Conservation (phyloP, 805 yeast species). For the Lipomyces lipofer region DNA sequence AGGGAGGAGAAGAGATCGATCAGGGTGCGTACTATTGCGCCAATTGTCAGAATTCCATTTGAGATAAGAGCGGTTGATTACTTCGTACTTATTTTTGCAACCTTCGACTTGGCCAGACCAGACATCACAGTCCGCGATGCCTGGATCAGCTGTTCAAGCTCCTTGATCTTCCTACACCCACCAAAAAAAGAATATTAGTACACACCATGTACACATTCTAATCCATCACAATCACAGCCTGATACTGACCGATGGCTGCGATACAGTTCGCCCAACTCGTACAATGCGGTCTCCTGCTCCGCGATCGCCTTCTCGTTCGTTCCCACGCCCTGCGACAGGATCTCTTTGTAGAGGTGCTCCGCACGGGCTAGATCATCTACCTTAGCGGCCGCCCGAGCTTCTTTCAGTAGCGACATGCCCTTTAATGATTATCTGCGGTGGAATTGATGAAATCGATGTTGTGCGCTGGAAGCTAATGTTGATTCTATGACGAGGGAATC, state of each 20-base stretch:
- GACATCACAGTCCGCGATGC: constrained; percentile 71
- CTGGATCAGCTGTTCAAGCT: constrained; percentile 62
- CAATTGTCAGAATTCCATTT: background rate
- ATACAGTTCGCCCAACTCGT: constrained; percentile 75
- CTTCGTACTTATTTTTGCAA: constrained; percentile 69
- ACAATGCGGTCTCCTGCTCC: constrained; percentile 66
- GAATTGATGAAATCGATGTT: no score
- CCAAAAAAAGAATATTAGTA: background rate
- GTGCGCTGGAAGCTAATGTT: no score
- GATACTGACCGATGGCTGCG: constrained; percentile 42
- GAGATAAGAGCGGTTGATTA: background rate
- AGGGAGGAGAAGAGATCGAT: constrained; percentile 73
- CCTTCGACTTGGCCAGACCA: constrained; percentile 86
- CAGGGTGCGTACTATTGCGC: constrained; percentile 54
- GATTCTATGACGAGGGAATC: no score
- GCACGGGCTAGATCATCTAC: constrained; percentile 56
- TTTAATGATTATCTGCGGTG: background rate
- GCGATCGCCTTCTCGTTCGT: constrained; percentile 48
- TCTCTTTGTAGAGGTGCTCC: constrained; percentile 56
- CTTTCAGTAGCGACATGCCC: constrained; percentile 34
- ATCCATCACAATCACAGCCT: background rate
- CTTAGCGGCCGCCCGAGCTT: constrained; percentile 61
- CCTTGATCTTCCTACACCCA: constrained; percentile 43
- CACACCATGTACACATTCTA: background rate
- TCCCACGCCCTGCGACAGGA: constrained; percentile 44